Evolutionary conservation across 2,329 filamentous ascomycete species (phyloP), one percentile per base, ranked within the genome.

Genomic region (Cercospora brassicicola): DNA sequence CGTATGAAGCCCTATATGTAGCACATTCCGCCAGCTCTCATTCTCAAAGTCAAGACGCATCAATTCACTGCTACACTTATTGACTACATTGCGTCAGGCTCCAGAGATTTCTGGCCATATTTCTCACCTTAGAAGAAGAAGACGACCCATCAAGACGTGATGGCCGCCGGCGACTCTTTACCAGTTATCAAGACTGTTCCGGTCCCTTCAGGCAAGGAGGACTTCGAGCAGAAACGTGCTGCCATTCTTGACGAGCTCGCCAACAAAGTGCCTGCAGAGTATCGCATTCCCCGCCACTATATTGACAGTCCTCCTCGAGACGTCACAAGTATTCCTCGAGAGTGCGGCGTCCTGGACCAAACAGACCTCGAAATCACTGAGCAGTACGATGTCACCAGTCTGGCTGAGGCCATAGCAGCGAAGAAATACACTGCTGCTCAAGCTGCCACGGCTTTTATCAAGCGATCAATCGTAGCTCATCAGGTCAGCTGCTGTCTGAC

Each of bases 371-470:
- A 59, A 2, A 59, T 59, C 9, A 59, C 55, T 15, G 55, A 59
- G 36, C 39, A 11, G 10, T 33, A 48, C 20, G 59, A 62, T 48
- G 59, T 88, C 39, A 88, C 86, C 0, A 84, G 86, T 67, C 72
- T 79, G 0, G 84, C 83, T 66, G 82, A 86, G 73, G 81, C 81
- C 7, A 75, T 78, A 4, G 76, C 70, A 9, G 30, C 30, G 55
- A 59, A 62, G 42, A 62, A 62, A 9, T 48, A 31, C 10, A 59
- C 28, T 82, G 62, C 74, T 76, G 2, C 70, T 78, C n/a, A 76
- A 73, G 10, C 77, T 82, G 18, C 69, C 71, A 78, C 75, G 3
- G 80, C 82, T 3, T 86, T 85, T 65, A 75, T 76, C 70, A 80
- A 80, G 68, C 70, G 76, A n/a, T 75, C 76, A 4, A 72, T 73